Conservation (phyloP, 257 asterid species). For the Penstemon barbatus region DNA sequence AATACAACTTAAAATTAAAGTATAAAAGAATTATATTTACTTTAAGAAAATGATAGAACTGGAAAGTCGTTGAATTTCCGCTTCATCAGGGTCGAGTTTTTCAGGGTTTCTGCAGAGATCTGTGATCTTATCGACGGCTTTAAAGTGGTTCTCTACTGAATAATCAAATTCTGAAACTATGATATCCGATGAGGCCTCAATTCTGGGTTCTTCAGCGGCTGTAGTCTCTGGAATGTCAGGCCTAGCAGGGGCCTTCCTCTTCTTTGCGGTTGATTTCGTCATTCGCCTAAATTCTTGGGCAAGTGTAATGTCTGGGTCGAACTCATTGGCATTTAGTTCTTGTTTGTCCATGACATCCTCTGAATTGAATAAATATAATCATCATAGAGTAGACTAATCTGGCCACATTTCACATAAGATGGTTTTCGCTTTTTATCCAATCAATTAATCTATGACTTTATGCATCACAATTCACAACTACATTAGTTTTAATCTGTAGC, state of each 20-base stretch:
- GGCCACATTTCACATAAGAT: no score
- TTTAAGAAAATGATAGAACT: constrained; percentile 68
- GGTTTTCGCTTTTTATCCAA: no score
- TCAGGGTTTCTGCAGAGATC: constrained; percentile 51
- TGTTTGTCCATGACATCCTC: no score
- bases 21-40: constrained; percentile 27
- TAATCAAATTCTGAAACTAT: constrained; percentile 57
- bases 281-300: no score
- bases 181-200: constrained; percentile 31
- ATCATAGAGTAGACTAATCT: no score
- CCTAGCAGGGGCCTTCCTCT: constrained; percentile 12
- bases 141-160: constrained; percentile 79
- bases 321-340: no score
- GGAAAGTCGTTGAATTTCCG: constrained; percentile 54
- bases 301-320: no score
- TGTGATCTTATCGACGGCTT: constrained; percentile 47
- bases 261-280: not conserved
- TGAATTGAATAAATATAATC: no score
- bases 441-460: no score
- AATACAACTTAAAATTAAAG: constrained; percentile 16
- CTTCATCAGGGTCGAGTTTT: constrained; percentile 34
- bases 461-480: no score
- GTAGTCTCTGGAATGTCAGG: constrained; percentile 16
- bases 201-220: constrained; percentile 16
- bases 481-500: no score